phyloP scores from a whole-genome alignment of 1,284 basidiomycete species.

The Apiotrichum mycotoxinovorans region DNA sequence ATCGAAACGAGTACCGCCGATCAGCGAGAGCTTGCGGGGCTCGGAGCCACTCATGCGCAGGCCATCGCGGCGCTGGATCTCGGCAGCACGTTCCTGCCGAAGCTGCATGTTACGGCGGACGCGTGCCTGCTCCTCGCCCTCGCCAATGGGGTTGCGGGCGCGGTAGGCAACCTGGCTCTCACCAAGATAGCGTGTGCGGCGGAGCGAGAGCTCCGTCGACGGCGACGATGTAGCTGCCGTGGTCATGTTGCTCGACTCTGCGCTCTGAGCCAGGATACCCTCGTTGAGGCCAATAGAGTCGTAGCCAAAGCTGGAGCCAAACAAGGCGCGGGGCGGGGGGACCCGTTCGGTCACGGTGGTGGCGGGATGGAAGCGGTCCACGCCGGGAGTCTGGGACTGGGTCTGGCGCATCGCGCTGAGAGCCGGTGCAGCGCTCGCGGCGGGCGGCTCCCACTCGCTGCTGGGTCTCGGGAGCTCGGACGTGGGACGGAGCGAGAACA shows the following conservation, averaged over 20 bases:
- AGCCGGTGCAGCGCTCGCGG: not conserved
- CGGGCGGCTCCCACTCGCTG: not conserved
- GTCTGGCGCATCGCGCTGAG: constrained; percentile 17
- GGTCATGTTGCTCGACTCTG: not conserved
- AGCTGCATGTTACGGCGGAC: not conserved
- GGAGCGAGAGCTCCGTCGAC: constrained; percentile 10
- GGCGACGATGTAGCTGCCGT: not conserved
- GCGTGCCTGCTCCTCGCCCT: constrained; percentile 1
- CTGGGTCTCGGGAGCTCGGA: not conserved
- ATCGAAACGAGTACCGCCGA: constrained; percentile 42
- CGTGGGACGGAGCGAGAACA: constrained; percentile 34
- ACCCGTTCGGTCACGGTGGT: not conserved
- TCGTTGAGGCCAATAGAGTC: constrained; percentile 16
- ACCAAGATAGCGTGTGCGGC: constrained; percentile 15
- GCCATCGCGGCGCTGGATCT: constrained; percentile 4
- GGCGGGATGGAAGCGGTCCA: not conserved
- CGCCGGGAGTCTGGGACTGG: not conserved
- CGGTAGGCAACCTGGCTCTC: constrained; percentile 15
- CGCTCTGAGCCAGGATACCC: constrained; percentile 10
- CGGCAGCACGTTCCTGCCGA: constrained; percentile 6
- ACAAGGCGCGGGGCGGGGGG: constrained; percentile 10
- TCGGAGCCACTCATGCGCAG: constrained; percentile 1
- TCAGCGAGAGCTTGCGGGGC: constrained; percentile 30
- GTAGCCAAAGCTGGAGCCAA: constrained; percentile 11
- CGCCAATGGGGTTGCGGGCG: constrained; percentile 10